phyloP scores from a whole-genome alignment of 805 yeast genomes.

The Geotrichum ghanense region DNA sequence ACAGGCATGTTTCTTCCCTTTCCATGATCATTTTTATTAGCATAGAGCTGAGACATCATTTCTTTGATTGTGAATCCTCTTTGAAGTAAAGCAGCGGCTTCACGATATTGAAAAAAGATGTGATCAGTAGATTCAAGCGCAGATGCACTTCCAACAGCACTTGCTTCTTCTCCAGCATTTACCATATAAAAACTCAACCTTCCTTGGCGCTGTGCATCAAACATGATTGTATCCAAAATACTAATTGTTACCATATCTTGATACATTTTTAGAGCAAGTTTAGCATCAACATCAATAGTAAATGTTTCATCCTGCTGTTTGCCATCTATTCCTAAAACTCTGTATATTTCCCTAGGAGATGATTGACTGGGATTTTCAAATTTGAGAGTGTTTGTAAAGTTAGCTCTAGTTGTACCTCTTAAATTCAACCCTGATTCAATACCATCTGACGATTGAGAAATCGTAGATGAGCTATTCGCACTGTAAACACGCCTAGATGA shows the following conservation, averaged over 20 bases:
- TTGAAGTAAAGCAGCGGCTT: slow-evolving; percentile 23
- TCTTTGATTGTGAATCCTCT: slow-evolving; percentile 23
- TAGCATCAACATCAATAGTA: slow-evolving; percentile 15
- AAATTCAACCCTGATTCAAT: background rate
- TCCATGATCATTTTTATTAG: slow-evolving; percentile 22
- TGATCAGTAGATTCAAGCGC: slow-evolving; percentile 22
- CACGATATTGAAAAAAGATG: slow-evolving; percentile 25
- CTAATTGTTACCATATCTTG: slow-evolving; percentile 23
- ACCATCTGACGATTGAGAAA: background rate
- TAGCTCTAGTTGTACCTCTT: background rate
- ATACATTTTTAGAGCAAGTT: slow-evolving; percentile 21
- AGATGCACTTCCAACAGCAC: slow-evolving; percentile 25
- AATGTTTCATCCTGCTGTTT: slow-evolving; percentile 16
- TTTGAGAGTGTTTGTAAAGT: background rate
- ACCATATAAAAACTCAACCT: slow-evolving; percentile 26
- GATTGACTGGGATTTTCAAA: slow-evolving; percentile 12
- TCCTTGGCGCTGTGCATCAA: slow-evolving; percentile 28
- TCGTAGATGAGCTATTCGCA: no score
- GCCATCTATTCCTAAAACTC: slow-evolving; percentile 22
- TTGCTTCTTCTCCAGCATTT: slow-evolving; percentile 27
- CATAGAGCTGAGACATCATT: slow-evolving; percentile 24
- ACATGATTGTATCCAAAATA: slow-evolving; percentile 25
- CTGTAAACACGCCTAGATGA: no score
- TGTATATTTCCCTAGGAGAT: slow-evolving; percentile 18
- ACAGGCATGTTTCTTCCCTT: slow-evolving; percentile 26